Percentiles rank a stretch among this genome's conserved stretches.
phyloP scores from a whole-genome alignment of 2,329 filamentous ascomycete species.

The Aspergillus terreus region DNA sequence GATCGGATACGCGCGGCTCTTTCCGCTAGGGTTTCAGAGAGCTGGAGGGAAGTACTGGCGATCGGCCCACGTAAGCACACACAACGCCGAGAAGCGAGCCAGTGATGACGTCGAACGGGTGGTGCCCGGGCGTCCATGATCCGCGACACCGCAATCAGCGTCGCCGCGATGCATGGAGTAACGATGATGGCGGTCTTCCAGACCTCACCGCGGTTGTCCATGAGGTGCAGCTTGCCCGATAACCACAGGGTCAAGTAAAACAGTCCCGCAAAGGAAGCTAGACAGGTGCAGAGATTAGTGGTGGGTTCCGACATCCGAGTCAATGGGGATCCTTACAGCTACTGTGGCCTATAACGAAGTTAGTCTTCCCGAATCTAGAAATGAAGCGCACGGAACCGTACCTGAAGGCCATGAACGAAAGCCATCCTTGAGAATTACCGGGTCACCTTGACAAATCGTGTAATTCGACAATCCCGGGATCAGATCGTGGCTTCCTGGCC shows the following conservation, averaged over 20 bases:
- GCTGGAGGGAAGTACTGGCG: conserved; percentile 58
- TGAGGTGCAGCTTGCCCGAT: conserved; percentile 56
- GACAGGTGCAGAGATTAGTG: conserved; percentile 10
- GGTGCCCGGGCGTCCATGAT: conserved; percentile 61
- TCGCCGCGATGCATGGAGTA: conserved; percentile 51
- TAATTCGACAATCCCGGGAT: conserved; percentile 42
- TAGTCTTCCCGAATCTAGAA: conserved; percentile 10
- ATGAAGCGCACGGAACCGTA: conserved; percentile 11
- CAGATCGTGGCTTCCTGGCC: conserved; percentile 31
- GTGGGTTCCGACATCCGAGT: neutral
- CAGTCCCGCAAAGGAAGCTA: conserved; percentile 56
- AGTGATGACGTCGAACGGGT: conserved; percentile 58
- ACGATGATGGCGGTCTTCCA: conserved; percentile 57
- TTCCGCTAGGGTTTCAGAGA: conserved; percentile 54
- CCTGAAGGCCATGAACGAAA: conserved; percentile 59
- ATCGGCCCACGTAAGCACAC: conserved; percentile 51
- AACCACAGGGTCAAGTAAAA: conserved; percentile 60
- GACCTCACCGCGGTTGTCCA: conserved; percentile 58
- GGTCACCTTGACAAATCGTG: conserved; percentile 50
- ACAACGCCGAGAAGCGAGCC: conserved; percentile 52
- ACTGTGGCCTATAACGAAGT: conserved; percentile 17
- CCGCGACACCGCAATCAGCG: conserved; percentile 53
- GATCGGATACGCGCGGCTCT: conserved; percentile 57
- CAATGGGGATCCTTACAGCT: conserved; percentile 13
- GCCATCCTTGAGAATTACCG: conserved; percentile 53